Base-by-base conservation (phyloP, 345 rosid species). In the Garcia nutans region DNA sequence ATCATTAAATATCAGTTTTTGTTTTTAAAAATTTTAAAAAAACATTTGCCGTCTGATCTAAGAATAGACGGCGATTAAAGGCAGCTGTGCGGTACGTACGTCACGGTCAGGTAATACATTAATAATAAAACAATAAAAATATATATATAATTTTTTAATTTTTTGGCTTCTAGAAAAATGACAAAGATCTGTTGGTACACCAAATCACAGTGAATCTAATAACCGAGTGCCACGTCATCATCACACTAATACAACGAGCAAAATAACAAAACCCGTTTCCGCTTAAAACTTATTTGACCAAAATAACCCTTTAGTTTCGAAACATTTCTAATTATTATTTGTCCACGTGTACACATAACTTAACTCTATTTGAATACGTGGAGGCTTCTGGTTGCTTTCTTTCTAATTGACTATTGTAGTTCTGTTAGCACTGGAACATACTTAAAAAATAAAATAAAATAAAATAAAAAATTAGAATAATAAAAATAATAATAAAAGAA, bases 111-210 rank as follows among this genome's bases (percentile, higher is more conserved):
- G 68, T 63, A 49, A 69, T 41, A 44, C n/a, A 26, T 26, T 58
- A 11, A 22, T 26, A 42, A 17, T n/a, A 19, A 50, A 76, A 10
- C 3, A 28, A 31, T 50, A 73, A 16, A 22, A 41, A 19, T 16
- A 44, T 7, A 47, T 59, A 45, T 19, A 15, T 19, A 3, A 12
- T 16, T 17, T 54, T 15, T 16, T 7, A 42, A 13, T 3, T 12
- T 12, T 17, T 65, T 74, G 22, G 59, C 47, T 68, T 77, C 72
- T 50, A 50, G 62, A 56, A 66, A 49, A 23, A 50, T 23, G 61
- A 79, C 74, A 79, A 74, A 77, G 71, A 77, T 74, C 55, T 45
- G 45, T 57, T 63, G 65, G 62, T 52, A 69, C 64, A 58, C 77
- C 17, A 50, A 19, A 80, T 68, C 82, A 69, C 64, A 1, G 24